Evolutionary conservation across 768 basidiomycete species (phyloP), one percentile per base, ranked within the genome.

Genomic region (Gyrodon lividus): DNA sequence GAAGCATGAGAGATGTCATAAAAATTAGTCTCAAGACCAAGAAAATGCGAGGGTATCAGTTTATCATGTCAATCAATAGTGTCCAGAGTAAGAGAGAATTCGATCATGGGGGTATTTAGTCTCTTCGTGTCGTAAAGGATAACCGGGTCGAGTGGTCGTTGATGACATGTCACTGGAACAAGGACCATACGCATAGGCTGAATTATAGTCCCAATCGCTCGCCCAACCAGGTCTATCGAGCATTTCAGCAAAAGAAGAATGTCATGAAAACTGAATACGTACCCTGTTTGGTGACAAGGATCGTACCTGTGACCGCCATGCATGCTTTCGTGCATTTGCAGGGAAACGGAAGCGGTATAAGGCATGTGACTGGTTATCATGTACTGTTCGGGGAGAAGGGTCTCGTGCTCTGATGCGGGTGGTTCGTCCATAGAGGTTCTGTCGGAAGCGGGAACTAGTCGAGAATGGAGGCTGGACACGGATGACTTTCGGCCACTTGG

Each of bases 121-220:
- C 24, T 47, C 48, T 30, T 34, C 41, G 7, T 47, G 44, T 43
- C 51, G 59, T 17, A 44, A 37, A 31, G 41, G 7, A 31, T 31
- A 52, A 22, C 41, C 41, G 19, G 47, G 37, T 48, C 48, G 54
- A 43, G 46, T 19, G 38, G 33, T 7, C 14, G 43, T 30, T 2
- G 12, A 20, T 16, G 10, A 20, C 23, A 23, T 8, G 17, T 33
- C 28, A 17, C 50, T 44, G 47, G 54, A 43, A 34, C 43, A 43
- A 28, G 43, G 48, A 35, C 49, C 50, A 46, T 55, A 56, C 45
- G 51, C 46, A 43, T 43, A 50, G n/a, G 7, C 1, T 19, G 52
- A 30, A 33, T 57, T 51, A 9, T 46, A 44, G n/a, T 56, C 39
- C 64, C 64, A 64, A 33, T 64, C 61, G 19, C 48, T 48, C n/a